A percentile compares a stretch with the other conserved stretches of the same genome.
phyloP scores from a whole-genome alignment of 768 basidiomycete genomes.

The Gloeopeniophorella convolvens region DNA sequence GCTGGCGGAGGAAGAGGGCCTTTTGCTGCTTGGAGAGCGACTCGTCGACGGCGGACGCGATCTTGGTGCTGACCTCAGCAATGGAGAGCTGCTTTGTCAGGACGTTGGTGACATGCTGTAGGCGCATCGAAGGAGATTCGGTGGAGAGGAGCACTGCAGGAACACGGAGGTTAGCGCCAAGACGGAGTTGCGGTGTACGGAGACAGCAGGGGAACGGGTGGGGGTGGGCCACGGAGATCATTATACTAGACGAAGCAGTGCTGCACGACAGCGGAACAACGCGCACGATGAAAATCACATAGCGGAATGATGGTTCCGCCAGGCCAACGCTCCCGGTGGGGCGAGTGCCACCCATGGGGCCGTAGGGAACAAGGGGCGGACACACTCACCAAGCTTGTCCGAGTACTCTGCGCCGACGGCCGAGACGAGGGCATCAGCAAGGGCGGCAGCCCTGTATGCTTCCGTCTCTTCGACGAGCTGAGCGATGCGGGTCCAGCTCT shows the following conservation, averaged over 20 bases:
- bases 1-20: constrained; percentile 79
- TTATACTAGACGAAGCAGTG: too few relatives aligned
- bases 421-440: constrained; percentile 71
- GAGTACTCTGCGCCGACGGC: constrained; percentile 55
- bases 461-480: constrained; percentile 69
- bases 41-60: constrained; percentile 74
- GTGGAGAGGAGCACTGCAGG: constrained; percentile 53
- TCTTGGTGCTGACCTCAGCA: constrained; percentile 75
- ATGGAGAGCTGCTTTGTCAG: constrained; percentile 74
- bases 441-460: constrained; percentile 56
- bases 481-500: constrained; percentile 63
- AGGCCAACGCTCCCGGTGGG: neutral
- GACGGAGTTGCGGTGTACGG: neutral
- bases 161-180: neutral
- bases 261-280: too few relatives aligned
- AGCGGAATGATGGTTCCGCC: too few relatives aligned
- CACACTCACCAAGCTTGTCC: constrained; percentile 63
- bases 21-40: constrained; percentile 85
- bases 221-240: neutral
- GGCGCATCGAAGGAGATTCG: constrained; percentile 52
- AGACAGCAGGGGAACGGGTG: neutral
- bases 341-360: neutral
- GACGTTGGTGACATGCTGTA: constrained; percentile 60
- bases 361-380: neutral
- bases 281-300: too few relatives aligned